A percentile compares a stretch with the other conserved stretches of the same genome.
Evolutionary conservation across 83 land plant genomes (phyloP).

Genomic region (Picea mariana): DNA sequence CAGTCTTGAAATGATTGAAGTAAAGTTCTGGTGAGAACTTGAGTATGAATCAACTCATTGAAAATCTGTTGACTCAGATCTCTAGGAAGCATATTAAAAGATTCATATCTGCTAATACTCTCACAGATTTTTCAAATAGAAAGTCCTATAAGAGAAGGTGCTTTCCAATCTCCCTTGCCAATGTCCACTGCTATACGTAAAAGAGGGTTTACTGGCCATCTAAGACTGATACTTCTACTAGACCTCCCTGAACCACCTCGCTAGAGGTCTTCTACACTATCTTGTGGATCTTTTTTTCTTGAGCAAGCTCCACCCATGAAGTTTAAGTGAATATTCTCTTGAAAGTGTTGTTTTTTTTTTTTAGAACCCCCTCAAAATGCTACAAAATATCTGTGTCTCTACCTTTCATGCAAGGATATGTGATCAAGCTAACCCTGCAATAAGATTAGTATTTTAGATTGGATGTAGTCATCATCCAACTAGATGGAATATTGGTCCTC

Average conservation of each 20-base stretch:
- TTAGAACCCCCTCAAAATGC: too few relatives aligned
- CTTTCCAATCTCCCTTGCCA: conserved; percentile 21
- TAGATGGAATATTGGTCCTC: too few relatives aligned
- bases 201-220: conserved; percentile 58
- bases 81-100: conserved; percentile 79
- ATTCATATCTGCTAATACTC: conserved; percentile 53
- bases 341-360: too few relatives aligned
- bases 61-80: conserved; percentile 90
- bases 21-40: conserved; percentile 38
- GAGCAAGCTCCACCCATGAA: conserved; percentile 94
- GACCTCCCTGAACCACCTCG: conserved; percentile 51
- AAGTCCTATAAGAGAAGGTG: conserved; percentile 71
- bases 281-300: conserved; percentile 74
- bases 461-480: too few relatives aligned
- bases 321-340: not conserved
- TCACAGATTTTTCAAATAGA: conserved; percentile 55
- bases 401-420: too few relatives aligned
- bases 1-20: conserved; percentile 82
- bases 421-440: too few relatives aligned
- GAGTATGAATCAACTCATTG: conserved; percentile 74
- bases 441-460: too few relatives aligned
- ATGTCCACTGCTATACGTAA: conserved; percentile 20
- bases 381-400: too few relatives aligned
- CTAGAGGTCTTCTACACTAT: conserved; percentile 42
- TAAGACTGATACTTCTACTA: conserved; percentile 59